Base-by-base conservation (phyloP, 768 basidiomycete genomes). In the Mycena epipterygia region DNA sequence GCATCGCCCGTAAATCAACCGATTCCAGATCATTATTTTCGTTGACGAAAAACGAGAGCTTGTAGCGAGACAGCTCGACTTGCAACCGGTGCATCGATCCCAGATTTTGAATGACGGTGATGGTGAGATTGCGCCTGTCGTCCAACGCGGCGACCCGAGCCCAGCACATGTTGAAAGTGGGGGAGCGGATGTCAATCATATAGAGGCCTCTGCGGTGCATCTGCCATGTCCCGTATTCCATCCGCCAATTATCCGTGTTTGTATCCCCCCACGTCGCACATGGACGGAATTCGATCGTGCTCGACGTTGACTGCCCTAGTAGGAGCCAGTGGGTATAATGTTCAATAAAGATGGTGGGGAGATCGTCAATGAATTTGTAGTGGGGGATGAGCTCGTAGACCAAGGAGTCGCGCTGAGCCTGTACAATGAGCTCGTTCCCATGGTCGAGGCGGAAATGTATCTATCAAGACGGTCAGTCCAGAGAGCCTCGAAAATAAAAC, bases 1-100 rank as follows among this genome's bases (percentile, higher is more conserved):
- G 73, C 81, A 86, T 86, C 25, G 76, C 78, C 13, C 80, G 81
- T 35, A 86, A 76, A 42, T 84, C 85, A 17, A 66, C 75, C 25
- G 82, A 87, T 68, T 85, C 81, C 17, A 88, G 74, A 25, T 81
- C 75, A 11, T 76, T 70, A 11, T 75, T 74, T 0, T 76, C 39
- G 46, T 83, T 79, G 32, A 86, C 46, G 56, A 81, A 81, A 64
- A 88, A 88, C 0, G 79, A 77, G 9, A 88, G 76, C 5, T 76
- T 75, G 57, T 82, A 84, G n/a, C 86, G 84, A 33, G 85, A 85
- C 14, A 88, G 72, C 1, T 73, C 65, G 41, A 82, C 77, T 1
- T 71, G 74, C 14, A 57, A 57, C 42, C 56, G 17, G n/a, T 19
- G 33, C 32, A 21, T 37, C n/a, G 21, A 56, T 55, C 67, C 14